Base-by-base conservation (phyloP, 345 rosid species). In the Gossypioides kirkii region DNA sequence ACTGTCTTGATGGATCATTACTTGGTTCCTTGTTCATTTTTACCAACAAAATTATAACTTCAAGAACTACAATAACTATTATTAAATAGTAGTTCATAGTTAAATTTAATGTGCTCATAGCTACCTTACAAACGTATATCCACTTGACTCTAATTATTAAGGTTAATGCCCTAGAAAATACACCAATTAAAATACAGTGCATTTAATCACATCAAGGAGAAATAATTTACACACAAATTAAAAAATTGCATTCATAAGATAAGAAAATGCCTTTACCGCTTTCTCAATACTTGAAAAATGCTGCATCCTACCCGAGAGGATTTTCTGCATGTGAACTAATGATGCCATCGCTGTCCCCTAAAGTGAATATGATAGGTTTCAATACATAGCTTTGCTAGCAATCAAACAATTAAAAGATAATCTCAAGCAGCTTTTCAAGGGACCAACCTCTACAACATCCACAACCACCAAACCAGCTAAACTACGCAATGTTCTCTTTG, bases 281-380 rank as follows among this genome's bases (percentile, higher is more conserved):
- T 92, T 95, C 78, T 95, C 88, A 62, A 95, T 61, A 84, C 87
- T 89, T 56, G 94, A 78, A 72, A 95, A 95, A 76, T 91, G 96
- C 71, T 95, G 97, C 91, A 87, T 84, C 81, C 98, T 88, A 84
- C 80, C 80, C 76, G 97, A 85, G 38, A 95, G 89, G 72, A 95
- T 78, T 78, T 91, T 95, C 80, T 88, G 98, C 99, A 95, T 95
- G 81, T 95, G 99, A 68, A 85, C 77, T 87, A 95, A 77, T 25
- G 98, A 95, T 80, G 98, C 85, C 82, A 92, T 79, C 49, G 99
- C 99, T 69, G 99, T 95, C 76, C 97, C 99, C 99, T 95, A 84
- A 65, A 80, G 78, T 36, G 28, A 46, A 55, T 62, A 46, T 65
- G 53, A 10, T 72, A 47, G 52, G 26, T 61, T 77, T 62, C 59